Base-by-base conservation (phyloP, 129 eudicot species). In the Apium graveolens region DNA sequence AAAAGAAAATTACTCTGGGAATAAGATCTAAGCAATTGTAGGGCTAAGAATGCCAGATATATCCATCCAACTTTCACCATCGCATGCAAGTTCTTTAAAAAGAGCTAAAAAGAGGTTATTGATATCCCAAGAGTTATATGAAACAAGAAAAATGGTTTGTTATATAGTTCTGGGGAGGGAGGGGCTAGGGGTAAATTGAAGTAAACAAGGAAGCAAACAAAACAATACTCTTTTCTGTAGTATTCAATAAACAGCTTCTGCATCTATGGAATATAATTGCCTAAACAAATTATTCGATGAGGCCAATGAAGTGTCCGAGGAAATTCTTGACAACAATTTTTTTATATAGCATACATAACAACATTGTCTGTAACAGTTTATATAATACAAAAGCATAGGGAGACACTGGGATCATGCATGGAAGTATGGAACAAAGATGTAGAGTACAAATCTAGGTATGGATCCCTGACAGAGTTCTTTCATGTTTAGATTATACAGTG, bases 51-150 rank as follows among this genome's bases (percentile, higher is more conserved):
- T 20, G 44, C 65, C 43, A 75, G 4, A 39, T 48, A 44, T 63
- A 43, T 39, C 55, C 41, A 60, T 38, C 81, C 73, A 39, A 26
- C 3, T 24, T 63, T 65, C 27, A 34, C 69, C 71, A 76, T 76
- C 29, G 42, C 42, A 49, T 62, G 34, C 42, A 18, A 20, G 2
- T 21, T 9, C 6, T 45, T 0, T 12, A 20, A 32, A 27, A 37
- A 74, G 48, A 44, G 17, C 46, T 44, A 44, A 5, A 43, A 31
- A 26, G 17, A 48, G 78, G 17, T 66, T 4, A 14, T 18, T 7
- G 44, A 34, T 70, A 27, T 65, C 65, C 14, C 11, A 32, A 17
- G 42, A 34, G 32, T 12, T 5, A 34, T n/a, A 34, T 10, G 35
- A 1, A 11, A 31, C 2, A n/a, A 31, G 41, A 68, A 17, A 37